Evolutionary conservation across 1,284 basidiomycete genomes (phyloP), one percentile per base, ranked within the genome.

Genomic region (Binderoboletus segoi): DNA sequence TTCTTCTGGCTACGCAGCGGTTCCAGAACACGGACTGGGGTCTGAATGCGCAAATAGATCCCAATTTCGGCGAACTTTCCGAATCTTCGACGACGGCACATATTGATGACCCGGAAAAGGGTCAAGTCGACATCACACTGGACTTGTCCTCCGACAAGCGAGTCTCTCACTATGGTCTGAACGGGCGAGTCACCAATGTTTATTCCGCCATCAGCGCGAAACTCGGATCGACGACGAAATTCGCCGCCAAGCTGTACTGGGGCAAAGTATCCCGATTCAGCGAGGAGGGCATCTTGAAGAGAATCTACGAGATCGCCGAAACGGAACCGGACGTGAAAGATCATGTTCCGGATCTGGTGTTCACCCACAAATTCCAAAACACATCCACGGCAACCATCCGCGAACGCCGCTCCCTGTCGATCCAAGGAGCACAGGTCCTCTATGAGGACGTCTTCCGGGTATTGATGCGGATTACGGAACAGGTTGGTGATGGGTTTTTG

Each of bases 1-100:
- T 76, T 4, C 65, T 76, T 10, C 48, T 72, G 16, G 56, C 54
- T 3, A 64, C 74, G 38, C 68, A 75, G 54, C 65, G 67, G 2
- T 73, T 75, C 57, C 32, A 57, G 2, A 49, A 59, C 7, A 38
- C 38, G 13, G 58, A 73, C 43, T 73, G 70, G 70, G 72, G 73
- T 15, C 43, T 72, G 26, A 59, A 58, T 55, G 53, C 38, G 7
- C 8, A 12, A 0, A 12, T 58, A 8, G 50, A 63, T 30, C 28
- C 58, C 2, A 0, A 47, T n/a, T 59, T 62, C 12, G 44, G 26
- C 1, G 13, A 50, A 23, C 32, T 45, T 28, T n/a, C 21, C 16
- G 8, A 3, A 2, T 3, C 6, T 38, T 33, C 35, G 10, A 43
- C n/a, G 2, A 30, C 6, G 18, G 8, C 50, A 15, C 2, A 10